These are phyloP conservation scores for Verbascum thapsus DNA, from an alignment of 257 asterid species.

Conservation along the genomic window DNA sequence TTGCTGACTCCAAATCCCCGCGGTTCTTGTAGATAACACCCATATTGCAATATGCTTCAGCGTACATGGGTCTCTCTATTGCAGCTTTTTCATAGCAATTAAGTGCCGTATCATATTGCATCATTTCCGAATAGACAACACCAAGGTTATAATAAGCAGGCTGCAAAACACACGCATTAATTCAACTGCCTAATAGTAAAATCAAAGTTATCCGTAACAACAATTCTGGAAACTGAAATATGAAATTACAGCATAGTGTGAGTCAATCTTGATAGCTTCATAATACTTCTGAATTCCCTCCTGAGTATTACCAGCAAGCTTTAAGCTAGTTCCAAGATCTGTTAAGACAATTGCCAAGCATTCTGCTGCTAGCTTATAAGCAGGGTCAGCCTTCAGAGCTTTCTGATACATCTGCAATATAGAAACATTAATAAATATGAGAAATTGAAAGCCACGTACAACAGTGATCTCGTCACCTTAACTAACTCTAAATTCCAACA, in stretches of 20 bases:
- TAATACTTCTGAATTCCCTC: slow-evolving; percentile 96
- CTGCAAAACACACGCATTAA: slow-evolving; percentile 55
- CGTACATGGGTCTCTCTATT: slow-evolving; percentile 93
- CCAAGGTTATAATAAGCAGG: slow-evolving; percentile 99
- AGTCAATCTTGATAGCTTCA: slow-evolving; percentile 88
- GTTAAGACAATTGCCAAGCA: slow-evolving; percentile 94
- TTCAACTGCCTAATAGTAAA: slow-evolving; percentile 27
- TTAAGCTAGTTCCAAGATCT: slow-evolving; percentile 96
- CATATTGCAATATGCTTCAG: slow-evolving; percentile 99
- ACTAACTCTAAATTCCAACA: slow-evolving; percentile 14
- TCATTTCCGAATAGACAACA: slow-evolving; percentile 96
- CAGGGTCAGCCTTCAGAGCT: slow-evolving; percentile 79
- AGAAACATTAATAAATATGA: slow-evolving; percentile 11
- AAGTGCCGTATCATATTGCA: slow-evolving; percentile 98
- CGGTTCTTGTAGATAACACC: slow-evolving; percentile 96
- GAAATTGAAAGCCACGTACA: slow-evolving; percentile 18
- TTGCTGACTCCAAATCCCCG: slow-evolving; percentile 96
- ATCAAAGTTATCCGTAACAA: slow-evolving; percentile 21
- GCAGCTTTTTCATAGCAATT: slow-evolving; percentile 97
- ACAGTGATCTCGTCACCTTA: slow-evolving; percentile 11
- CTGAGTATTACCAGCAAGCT: slow-evolving; percentile 95
- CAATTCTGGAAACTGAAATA: slow-evolving; percentile 21
- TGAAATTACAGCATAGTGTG: slow-evolving; percentile 85
- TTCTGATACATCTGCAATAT: slow-evolving; percentile 89
- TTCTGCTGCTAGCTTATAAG: slow-evolving; percentile 89